Evolutionary conservation across 2,329 filamentous ascomycete genomes (phyloP), one percentile per base, ranked within the genome.

Genomic region (Diplodia scrobiculata): DNA sequence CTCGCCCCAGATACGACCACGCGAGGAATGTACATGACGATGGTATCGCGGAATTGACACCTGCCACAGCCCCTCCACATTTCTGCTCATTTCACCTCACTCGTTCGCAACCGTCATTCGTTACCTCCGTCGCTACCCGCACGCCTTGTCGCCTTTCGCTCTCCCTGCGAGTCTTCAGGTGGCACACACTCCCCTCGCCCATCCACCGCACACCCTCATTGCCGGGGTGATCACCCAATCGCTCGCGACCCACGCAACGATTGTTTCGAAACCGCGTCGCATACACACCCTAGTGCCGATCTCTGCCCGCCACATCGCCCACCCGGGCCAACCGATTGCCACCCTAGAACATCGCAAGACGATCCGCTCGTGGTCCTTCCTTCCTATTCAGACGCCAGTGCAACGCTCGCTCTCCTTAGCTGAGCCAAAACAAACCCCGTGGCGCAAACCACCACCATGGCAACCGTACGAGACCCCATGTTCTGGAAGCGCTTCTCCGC

Each of bases 401-500:
- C 52, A 19, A 41, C 36, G 3, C 5, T 38, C 41, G 38, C 29
- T 5, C 17, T 27, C 36, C 29, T 21, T 25, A 21, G 21, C 19
- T 19, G 17, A 21, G 27, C 13, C 36, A 47, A 59, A 19, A 36
- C 27, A 47, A 41, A 34, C 32, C 29, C 21, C 14, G 19, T 2
- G 7, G 38, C 38, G 38, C 11, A n/a, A 27, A 17, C 7, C 41
- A 5, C 27, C 34, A 7, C n/a, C 27, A 84, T 84, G 82, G 79
- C 80, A n/a, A 77, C 79, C 53, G 79, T 84, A 67, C 81, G 81
- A 68, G 85, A 87, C 71, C 84, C 84, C 27, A 80, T 79, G 58
- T 87, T 87, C 76, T 87, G 85, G 85, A 81, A 81, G 66, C 83
- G 85, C 70, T 87, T 87, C 78, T 85, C 83, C 67, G 74, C 79